Evolutionary conservation across 2,329 filamentous ascomycete species (phyloP), one percentile per base, ranked within the genome.

Genomic region (Sphaerostilbella broomeana): DNA sequence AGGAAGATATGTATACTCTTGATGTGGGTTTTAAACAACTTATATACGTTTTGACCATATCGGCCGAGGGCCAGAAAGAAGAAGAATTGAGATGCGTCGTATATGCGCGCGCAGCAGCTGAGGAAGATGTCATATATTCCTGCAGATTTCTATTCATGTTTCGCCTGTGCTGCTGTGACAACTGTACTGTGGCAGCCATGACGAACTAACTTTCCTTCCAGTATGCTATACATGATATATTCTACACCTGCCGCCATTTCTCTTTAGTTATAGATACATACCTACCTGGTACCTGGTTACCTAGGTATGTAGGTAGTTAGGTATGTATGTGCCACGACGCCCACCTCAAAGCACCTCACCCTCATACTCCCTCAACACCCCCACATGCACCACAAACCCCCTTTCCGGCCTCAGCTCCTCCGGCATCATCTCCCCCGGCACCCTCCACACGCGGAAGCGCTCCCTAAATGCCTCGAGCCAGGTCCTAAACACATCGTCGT

Each of bases 351-450:
- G n/a, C 8, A 33, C 22, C 19, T 20, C 12, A 12, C 47, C 44
- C 12, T 17, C 18, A 11, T 31, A 7, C 28, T 51, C 48, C 30
- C 65, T 70, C 45, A 89, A 61, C 16, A 89, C 58, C 10, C 87
- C 84, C 15, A 94, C 51, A 65, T 97, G 88, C 6, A 95, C 76
- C 20, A 86, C 79, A 63, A 94, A 95, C 5, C 89, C 89, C 16
- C 76, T 77, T 12, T 73, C 73, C 6, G 76, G 69, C 41, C 68
- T 69, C 49, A 95, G 58, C 1, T 69, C 75, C 11, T 66, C 58
- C 1, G 72, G 74, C 35, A 94, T 55, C 24, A 75, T 59, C 24
- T 68, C 63, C 53, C 87, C 81, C 0, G 79, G 77, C 5, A 95
- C 61, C 42, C 85, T 73, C 86, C 88, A 97, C 6, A 83, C 78